Conservation (phyloP, 1,284 basidiomycete genomes). For the Ustilago trichophora region DNA sequence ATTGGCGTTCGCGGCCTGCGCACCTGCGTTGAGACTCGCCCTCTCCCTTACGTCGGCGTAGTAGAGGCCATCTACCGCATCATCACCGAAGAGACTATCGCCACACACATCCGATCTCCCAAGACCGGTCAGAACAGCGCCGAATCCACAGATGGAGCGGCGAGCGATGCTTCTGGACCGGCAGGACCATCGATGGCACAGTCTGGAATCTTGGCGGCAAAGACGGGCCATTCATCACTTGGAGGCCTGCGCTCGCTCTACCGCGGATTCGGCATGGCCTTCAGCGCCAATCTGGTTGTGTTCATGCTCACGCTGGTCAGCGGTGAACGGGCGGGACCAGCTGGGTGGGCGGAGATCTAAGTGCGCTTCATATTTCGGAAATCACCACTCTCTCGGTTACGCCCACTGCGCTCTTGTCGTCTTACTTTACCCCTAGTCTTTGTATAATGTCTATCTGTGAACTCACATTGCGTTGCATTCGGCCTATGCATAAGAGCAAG, state of each 20-base stretch:
- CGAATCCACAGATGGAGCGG: too few species aligned
- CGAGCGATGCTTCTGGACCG: too few species aligned
- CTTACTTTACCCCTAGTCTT: too few species aligned
- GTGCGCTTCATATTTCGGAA: too few species aligned
- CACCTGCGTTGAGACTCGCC: conserved; percentile 85
- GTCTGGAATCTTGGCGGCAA: conserved; percentile 41
- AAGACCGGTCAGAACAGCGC: conserved; percentile 3
- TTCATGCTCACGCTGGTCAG: conserved; percentile 82
- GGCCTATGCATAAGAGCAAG: too few species aligned
- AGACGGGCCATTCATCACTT: conserved; percentile 45
- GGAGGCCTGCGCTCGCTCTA: conserved; percentile 84
- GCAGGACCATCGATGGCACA: conserved; percentile 26
- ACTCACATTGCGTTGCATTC: too few species aligned
- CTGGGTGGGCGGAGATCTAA: conserved; percentile 93
- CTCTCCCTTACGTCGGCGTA: conserved; percentile 87
- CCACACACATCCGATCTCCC: conserved; percentile 15
- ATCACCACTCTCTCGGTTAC: too few species aligned
- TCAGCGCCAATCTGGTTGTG: conserved; percentile 84
- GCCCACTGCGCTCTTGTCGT: too few species aligned
- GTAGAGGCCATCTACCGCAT: conserved; percentile 94
- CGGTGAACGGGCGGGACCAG: conserved; percentile 74
- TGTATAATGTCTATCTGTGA: too few species aligned
- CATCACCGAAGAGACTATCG: conserved; percentile 79
- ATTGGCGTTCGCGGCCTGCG: conserved; percentile 50
- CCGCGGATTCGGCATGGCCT: conserved; percentile 87